Evolutionary conservation across 1,284 basidiomycete species (phyloP), one percentile per base, ranked within the genome.

Genomic region (Puccinia coronata): DNA sequence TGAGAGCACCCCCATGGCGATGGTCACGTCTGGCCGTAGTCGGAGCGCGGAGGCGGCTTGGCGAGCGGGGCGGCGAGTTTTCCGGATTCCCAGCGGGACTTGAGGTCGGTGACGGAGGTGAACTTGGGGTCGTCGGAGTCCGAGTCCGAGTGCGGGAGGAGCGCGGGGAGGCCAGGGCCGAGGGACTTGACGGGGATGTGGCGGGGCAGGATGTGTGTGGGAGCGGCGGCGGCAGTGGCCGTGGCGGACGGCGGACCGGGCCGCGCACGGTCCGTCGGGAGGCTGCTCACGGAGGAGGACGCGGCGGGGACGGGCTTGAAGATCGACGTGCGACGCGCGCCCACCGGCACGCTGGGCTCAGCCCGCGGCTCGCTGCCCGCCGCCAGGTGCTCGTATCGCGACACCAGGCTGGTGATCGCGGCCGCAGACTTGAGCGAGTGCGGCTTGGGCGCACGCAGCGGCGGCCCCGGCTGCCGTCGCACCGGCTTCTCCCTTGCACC

Each of bases 341-440:
- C 43, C 8, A 28, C 14, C 28, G 71, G 8, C 16, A 39, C 18
- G 36, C 28, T 47, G 39, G 36, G 1, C 14, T 36, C 6, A n/a
- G 9, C 25, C 3, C 8, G 25, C 3, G 67, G 2, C 28, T 5
- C 41, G 25, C 14, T 28, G 2, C n/a, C 5, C 8, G 23, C 9
- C 16, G 77, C 31, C 11, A 80, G 39, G 49, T 53, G 73, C 28
- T 80, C 79, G 51, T 80, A 80, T 2, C 79, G 79, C 12, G 79
- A 80, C 9, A 80, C 79, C 43, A 80, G 61, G 55, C 28, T 80
- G n/a, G n/a, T 73, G 31, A 80, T 80, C 39, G 79, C 79, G 12
- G 70, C 79, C 4, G 57, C 59, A 3, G 79, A 80, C 34, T 80
- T 80, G 41, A 80, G 61, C 20, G 79, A 80, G n/a, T 73, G 79